These are phyloP conservation scores for Sugiyamaella americana DNA, from an alignment of 805 yeast species.

Conservation along the genomic window DNA sequence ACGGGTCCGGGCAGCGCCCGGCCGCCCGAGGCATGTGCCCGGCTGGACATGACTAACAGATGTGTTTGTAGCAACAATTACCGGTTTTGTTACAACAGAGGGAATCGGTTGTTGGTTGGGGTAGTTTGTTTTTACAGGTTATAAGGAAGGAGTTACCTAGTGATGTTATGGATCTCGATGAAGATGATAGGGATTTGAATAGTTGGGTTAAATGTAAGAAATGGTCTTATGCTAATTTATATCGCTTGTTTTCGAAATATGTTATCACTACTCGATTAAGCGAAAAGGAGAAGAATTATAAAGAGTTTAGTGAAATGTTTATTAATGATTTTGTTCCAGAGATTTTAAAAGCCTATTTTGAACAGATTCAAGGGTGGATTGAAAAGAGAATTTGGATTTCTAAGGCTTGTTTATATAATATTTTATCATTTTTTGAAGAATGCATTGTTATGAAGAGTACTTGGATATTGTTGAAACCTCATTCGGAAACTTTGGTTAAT, in stretches of 20 bases:
- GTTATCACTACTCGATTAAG: conserved; percentile 34
- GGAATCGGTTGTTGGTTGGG: conserved; percentile 58
- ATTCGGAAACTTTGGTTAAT: conserved; percentile 55
- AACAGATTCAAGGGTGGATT: conserved; percentile 71
- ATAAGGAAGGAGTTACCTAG: conserved; percentile 55
- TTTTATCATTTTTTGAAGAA: conserved; percentile 58
- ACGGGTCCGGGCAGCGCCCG: background rate
- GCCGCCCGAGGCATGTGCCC: background rate
- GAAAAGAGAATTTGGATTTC: conserved; percentile 61
- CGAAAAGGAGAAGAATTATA: conserved; percentile 40
- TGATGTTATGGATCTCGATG: conserved; percentile 45
- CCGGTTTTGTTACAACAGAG: conserved; percentile 57
- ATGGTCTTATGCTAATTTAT: conserved; percentile 81
- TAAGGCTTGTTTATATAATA: conserved; percentile 53
- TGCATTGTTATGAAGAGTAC: conserved; percentile 53
- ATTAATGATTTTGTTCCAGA: conserved; percentile 62
- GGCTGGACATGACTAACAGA: background rate
- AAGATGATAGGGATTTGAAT: conserved; percentile 44
- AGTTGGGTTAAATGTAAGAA: conserved; percentile 76
- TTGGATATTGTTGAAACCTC: conserved; percentile 64
- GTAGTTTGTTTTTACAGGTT: conserved; percentile 64
- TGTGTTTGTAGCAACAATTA: conserved; percentile 52
- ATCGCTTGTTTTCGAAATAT: conserved; percentile 65
- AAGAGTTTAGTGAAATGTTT: conserved; percentile 54
- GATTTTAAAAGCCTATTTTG: conserved; percentile 55